A percentile compares a stretch with the other conserved stretches of the same genome.
Evolutionary conservation across 2,329 filamentous ascomycete genomes (phyloP).

Genomic region (Fusarium sublunatum): DNA sequence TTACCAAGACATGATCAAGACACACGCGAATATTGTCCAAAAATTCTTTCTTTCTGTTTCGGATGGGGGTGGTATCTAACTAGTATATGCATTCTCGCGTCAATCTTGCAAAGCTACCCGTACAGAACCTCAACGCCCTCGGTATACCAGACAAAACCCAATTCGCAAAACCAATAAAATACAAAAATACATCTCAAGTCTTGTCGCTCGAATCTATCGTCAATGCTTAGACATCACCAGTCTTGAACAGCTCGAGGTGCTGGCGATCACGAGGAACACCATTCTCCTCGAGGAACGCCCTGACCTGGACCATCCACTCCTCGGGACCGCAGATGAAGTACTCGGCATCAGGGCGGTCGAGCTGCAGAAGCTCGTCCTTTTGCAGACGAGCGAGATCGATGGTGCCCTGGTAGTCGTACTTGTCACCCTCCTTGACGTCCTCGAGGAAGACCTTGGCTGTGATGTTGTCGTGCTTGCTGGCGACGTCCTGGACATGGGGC

Average conservation of each 20-base stretch:
- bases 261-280: constrained; percentile 70
- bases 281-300: constrained; percentile 61
- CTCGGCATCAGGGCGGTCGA: constrained; percentile 64
- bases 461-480: constrained; percentile 50
- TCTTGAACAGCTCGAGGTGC: constrained; percentile 76
- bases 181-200: constrained; percentile 2
- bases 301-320: constrained; percentile 73
- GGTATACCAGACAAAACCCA: constrained; percentile 23
- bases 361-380: constrained; percentile 63
- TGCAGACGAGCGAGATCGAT: constrained; percentile 69
- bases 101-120: constrained; percentile 18
- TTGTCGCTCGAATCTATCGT: not conserved
- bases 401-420: constrained; percentile 70
- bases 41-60: constrained; percentile 1
- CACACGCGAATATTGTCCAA: not conserved
- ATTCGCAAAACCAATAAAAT: constrained; percentile 2
- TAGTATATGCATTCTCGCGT: constrained; percentile 28
- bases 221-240: constrained; percentile 54
- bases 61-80: constrained; percentile 23
- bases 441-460: constrained; percentile 67
- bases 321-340: constrained; percentile 81
- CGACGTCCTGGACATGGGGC: constrained; percentile 61
- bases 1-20: constrained; percentile 13
- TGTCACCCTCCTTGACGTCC: constrained; percentile 59
- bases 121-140: constrained; percentile 35